These are phyloP conservation scores for Cytospora chrysosperma DNA, from an alignment of 2,329 filamentous ascomycete genomes.

Conservation along the genomic window DNA sequence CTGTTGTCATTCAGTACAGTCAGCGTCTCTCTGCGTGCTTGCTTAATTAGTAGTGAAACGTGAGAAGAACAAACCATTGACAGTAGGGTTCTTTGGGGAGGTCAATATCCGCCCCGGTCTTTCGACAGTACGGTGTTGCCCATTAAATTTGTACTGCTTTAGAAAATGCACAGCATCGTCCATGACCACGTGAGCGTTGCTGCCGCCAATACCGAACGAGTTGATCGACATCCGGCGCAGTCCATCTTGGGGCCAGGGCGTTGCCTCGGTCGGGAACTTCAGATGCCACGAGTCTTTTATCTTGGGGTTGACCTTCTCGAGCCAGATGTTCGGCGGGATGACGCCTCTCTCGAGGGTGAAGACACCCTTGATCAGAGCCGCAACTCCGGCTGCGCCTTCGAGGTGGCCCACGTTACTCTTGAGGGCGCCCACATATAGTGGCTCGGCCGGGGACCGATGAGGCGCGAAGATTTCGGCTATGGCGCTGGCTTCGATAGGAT, in stretches of 20 bases:
- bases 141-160: constrained; percentile 9
- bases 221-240: constrained; percentile 32
- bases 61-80: not conserved
- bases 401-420: constrained; percentile 33
- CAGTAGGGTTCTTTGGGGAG: not conserved
- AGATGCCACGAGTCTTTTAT: constrained; percentile 26
- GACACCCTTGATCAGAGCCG: constrained; percentile 29
- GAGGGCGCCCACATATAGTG: constrained; percentile 28
- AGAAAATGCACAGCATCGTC: constrained; percentile 19
- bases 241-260: constrained; percentile 22
- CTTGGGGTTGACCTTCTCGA: constrained; percentile 27
- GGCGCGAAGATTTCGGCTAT: constrained; percentile 33
- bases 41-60: too few species aligned
- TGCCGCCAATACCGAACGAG: constrained; percentile 35
- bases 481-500: constrained; percentile 51
- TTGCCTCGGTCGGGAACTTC: constrained; percentile 22
- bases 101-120: constrained; percentile 26
- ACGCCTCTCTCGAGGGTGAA: constrained; percentile 28
- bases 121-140: constrained; percentile 17
- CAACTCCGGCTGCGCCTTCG: constrained; percentile 29
- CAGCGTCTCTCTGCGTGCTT: not conserved
- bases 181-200: constrained; percentile 30
- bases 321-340: constrained; percentile 29
- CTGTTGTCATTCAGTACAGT: not conserved
- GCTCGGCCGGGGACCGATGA: constrained; percentile 15